phyloP scores from a whole-genome alignment of 75 land plant species.

The Isoetes taiwanensis region DNA sequence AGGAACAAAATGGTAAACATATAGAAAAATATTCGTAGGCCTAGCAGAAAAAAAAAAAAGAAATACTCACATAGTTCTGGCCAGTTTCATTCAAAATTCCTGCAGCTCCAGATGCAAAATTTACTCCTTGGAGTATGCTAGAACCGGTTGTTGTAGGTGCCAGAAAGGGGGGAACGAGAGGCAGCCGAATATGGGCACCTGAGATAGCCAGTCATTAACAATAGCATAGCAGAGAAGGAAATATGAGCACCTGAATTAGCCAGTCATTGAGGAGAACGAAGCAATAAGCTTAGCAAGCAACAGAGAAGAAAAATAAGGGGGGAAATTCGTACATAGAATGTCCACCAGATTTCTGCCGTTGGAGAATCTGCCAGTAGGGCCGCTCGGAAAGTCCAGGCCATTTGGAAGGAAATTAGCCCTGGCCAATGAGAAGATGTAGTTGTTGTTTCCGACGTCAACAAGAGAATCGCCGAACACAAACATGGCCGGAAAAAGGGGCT shows the following conservation, averaged over 20 bases:
- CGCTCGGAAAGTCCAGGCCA: constrained; percentile 2
- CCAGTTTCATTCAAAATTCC: constrained; percentile 24
- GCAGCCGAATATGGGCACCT: too few species aligned
- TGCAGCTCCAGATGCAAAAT: constrained; percentile 30
- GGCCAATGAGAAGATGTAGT: background rate
- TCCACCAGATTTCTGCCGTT: background rate
- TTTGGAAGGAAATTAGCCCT: background rate
- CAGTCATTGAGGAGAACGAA: too few species aligned
- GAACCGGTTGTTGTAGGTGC: constrained; percentile 21
- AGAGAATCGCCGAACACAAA: constrained; percentile 9
- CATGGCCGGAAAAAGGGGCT: constrained; percentile 14
- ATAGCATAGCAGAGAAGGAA: too few species aligned
- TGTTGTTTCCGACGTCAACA: constrained; percentile 6
- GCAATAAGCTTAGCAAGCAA: too few species aligned
- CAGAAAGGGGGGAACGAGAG: constrained; percentile 28
- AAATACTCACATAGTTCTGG: constrained; percentile 29
- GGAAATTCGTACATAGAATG: background rate
- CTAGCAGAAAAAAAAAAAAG: background rate
- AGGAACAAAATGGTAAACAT: background rate
- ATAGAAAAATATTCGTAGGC: background rate
- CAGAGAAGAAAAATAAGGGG: background rate
- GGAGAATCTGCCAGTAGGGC: constrained; percentile 7
- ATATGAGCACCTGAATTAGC: too few species aligned
- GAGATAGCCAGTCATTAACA: too few species aligned
- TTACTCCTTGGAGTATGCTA: constrained; percentile 24